Conservation (phyloP, 2,329 filamentous ascomycete species). For the Fusarium camptoceras region DNA sequence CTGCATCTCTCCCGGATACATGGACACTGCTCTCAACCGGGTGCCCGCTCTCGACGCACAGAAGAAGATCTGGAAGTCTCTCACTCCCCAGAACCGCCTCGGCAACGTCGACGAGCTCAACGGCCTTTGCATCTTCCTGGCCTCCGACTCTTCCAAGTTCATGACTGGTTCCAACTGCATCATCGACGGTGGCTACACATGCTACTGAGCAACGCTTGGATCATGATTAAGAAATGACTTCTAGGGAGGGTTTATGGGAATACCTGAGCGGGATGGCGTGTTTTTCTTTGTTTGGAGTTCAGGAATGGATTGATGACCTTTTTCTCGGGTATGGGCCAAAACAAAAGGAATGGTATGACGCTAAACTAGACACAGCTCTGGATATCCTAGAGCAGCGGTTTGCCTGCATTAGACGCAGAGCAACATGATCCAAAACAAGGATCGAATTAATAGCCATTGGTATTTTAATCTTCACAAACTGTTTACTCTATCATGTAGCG, state of each 20-base stretch:
- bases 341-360: slow-evolving; percentile 23
- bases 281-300: slow-evolving; percentile 41
- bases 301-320: slow-evolving; percentile 20
- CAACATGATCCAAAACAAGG: slow-evolving; percentile 20
- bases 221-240: slow-evolving; percentile 9
- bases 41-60: slow-evolving; percentile 81
- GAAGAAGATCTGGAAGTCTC: slow-evolving; percentile 82
- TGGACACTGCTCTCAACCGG: slow-evolving; percentile 85
- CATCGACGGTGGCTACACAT: slow-evolving; percentile 77
- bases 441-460: slow-evolving; percentile 35
- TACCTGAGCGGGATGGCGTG: slow-evolving; percentile 7
- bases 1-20: slow-evolving; percentile 86
- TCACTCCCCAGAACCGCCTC: slow-evolving; percentile 79
- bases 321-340: slow-evolving; percentile 8
- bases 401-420: slow-evolving; percentile 27
- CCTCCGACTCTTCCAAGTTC: slow-evolving; percentile 77
- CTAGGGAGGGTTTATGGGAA: background rate
- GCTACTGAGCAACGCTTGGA: slow-evolving; percentile 60
- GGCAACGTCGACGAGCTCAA: slow-evolving; percentile 82
- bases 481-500: background rate
- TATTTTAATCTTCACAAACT: slow-evolving; percentile 7
- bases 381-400: slow-evolving; percentile 31
- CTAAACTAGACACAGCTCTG: slow-evolving; percentile 37
- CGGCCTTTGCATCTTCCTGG: slow-evolving; percentile 80
- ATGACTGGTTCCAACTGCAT: slow-evolving; percentile 82